Evolutionary conservation across 768 basidiomycete genomes (phyloP), one percentile per base, ranked within the genome.

Genomic region (Sarcomyxa edulis): DNA sequence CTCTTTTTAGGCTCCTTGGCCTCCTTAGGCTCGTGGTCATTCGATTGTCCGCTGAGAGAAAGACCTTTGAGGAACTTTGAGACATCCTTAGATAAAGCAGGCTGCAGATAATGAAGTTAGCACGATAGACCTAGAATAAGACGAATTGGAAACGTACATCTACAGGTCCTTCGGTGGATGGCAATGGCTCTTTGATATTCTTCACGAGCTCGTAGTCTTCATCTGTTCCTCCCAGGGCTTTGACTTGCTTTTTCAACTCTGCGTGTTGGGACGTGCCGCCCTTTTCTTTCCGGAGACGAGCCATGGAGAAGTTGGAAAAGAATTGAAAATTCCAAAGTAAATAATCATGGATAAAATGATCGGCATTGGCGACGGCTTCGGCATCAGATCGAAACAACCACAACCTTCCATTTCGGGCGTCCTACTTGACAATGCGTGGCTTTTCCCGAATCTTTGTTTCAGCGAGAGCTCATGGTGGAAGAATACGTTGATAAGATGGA

Each of bases 151-250:
- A n/a, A 54, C 55, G 37, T 50, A 64, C 58, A 54, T 69, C 67
- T 23, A 54, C 48, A 27, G 50, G 56, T 18, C 41, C 47, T 11
- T 54, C 50, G n/a, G 54, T 56, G 11, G 56, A 48, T n/a, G 9
- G 9, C 33, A 34, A 48, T 49, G 7, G 55, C 47, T 23, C 57
- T 22, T 65, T 60, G 7, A 62, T 49, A 38, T 57, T 62, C 42
- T 68, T 67, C 34, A 75, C 44, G 21, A 76, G 47, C 16, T 68
- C 62, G n/a, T 62, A 52, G 45, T 77, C 75, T 12, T 62, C 66
- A 23, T 67, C 63, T 26, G 64, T 68, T 15, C 72, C 74, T 16
- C 74, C 76, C 2, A 76, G 49, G 1, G 68, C 64, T 6, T 56
- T 44, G 5, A 74, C 52, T 37, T 64, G 60, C 7, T 58, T 48